Base-by-base conservation (phyloP, 441 rosid species). In the Adansonia grandidieri region DNA sequence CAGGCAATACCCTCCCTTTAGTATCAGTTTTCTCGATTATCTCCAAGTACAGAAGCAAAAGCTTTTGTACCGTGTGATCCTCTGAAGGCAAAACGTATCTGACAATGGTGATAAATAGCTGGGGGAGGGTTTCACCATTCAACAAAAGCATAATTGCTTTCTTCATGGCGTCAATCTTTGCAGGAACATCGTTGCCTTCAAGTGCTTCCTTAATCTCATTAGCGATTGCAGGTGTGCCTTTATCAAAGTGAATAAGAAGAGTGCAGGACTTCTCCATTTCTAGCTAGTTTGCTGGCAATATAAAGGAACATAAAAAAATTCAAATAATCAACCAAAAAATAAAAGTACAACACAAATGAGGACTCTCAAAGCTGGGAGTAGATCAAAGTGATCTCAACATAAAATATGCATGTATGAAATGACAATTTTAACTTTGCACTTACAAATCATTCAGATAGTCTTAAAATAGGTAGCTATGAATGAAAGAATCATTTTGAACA, bases 171-270 rank as follows among this genome's bases (percentile, higher is more conserved):
- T 93, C 94, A 6, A 89, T 82, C 84, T 93, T 93, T 2, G 89
- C 89, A 17, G 76, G 8, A 42, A 84, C 80, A 69, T 88, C 97
- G 57, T 79, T 92, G 61, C 97, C 95, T 84, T 93, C 95, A 9
- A 91, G 98, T 42, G 93, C 91, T 79, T 91, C 98, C 84, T 89
- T 93, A 77, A 93, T 90, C 88, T 91, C 96, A 44, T 87, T 93
- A 0, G 96, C 97, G 14, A 87, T 78, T 50, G 97, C 96, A 5
- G 94, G 91, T 13, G 91, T 80, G 60, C 91, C 93, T 84, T 89
- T 91, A 85, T 93, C 97, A 67, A 91, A 87, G 85, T 93, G 82
- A 79, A 92, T 85, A 0, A 92, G 91, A 79, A 91, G 48, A 71
- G 85, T 84, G 75, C 91, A 89, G 3, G 97, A 91, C 73, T 92